phyloP scores from a whole-genome alignment of 106 monocot species.

The Ottelia alismoides region DNA sequence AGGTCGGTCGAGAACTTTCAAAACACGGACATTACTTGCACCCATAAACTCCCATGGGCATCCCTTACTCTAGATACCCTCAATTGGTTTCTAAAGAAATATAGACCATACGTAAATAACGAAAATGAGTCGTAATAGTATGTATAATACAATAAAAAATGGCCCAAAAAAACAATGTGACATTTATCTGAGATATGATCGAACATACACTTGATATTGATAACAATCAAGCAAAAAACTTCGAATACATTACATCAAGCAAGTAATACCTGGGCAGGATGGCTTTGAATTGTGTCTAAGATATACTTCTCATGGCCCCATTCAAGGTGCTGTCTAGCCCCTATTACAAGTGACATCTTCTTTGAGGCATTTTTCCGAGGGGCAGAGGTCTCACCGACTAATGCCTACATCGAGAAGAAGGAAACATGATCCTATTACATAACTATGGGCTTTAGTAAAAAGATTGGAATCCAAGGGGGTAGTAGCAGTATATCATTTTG shows the following conservation, averaged over 20 bases:
- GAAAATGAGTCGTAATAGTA: no score
- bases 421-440: neutral
- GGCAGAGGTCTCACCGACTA: conserved; percentile 49
- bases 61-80: no score
- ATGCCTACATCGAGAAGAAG: conserved; percentile 41
- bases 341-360: conserved; percentile 85
- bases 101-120: no score
- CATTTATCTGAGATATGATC: neutral
- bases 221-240: no score
- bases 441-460: neutral
- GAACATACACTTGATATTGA: neutral
- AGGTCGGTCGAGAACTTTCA: no score
- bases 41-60: no score
- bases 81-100: no score
- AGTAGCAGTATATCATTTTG: no score
- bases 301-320: conserved; percentile 96
- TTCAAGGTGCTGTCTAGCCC: conserved; percentile 90
- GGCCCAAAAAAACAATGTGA: neutral
- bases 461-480: no score
- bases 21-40: no score
- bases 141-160: no score
- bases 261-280: conserved; percentile 61
- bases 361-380: conserved; percentile 45
- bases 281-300: conserved; percentile 76
- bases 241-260: no score